Evolutionary conservation across 1,284 basidiomycete species (phyloP).

Genomic region (Macrocybe sp.): DNA sequence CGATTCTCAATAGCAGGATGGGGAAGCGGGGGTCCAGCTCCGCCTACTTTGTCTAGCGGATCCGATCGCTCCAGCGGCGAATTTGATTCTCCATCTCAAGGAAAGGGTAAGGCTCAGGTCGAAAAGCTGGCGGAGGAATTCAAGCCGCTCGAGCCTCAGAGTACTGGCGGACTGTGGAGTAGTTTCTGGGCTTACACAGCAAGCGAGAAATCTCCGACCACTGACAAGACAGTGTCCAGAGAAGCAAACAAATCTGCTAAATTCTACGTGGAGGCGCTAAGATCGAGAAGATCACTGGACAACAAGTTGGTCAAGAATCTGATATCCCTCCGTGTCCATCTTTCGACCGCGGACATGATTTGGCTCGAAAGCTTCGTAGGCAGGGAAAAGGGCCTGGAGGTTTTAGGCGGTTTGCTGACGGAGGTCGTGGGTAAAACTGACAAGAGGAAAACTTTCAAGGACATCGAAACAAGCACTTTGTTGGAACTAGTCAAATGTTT

Average conservation of each 20-base stretch:
- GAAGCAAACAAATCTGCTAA: constrained; percentile 44
- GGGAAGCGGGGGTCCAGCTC: constrained; percentile 34
- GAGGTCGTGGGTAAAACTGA: constrained; percentile 58
- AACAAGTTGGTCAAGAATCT: constrained; percentile 72
- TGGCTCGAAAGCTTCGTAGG: constrained; percentile 80
- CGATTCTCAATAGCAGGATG: constrained; percentile 72
- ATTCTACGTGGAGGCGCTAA: constrained; percentile 59
- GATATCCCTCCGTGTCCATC: constrained; percentile 79
- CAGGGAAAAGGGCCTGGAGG: constrained; percentile 62
- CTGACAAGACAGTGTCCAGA: constrained; percentile 30
- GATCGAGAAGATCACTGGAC: constrained; percentile 46
- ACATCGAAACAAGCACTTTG: constrained; percentile 65
- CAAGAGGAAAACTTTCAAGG: constrained; percentile 51
- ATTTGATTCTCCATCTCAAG: constrained; percentile 22
- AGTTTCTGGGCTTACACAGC: constrained; percentile 70
- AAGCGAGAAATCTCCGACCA: constrained; percentile 36
- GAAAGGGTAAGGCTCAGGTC: constrained; percentile 20
- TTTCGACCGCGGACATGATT: constrained; percentile 75
- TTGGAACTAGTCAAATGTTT: constrained; percentile 78
- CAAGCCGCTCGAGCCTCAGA: constrained; percentile 54
- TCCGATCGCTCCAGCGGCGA: constrained; percentile 35
- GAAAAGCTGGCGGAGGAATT: constrained; percentile 30
- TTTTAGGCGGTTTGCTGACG: constrained; percentile 52
- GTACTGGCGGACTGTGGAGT: constrained; percentile 70
- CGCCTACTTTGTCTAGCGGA: constrained; percentile 27